phyloP scores from a whole-genome alignment of 164 flowering plant genomes.

The Cinnamomum micranthum region DNA sequence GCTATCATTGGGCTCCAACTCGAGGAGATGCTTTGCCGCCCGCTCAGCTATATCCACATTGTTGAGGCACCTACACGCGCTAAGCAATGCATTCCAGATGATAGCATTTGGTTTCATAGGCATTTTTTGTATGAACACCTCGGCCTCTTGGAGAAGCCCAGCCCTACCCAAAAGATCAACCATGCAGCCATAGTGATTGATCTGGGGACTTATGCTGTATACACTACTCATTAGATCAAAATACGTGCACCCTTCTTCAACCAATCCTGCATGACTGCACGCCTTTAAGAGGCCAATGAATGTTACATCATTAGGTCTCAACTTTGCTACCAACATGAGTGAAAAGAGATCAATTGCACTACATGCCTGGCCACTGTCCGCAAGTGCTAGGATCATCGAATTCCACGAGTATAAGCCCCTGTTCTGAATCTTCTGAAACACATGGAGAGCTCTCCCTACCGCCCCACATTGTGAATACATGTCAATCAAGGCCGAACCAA shows the following conservation, averaged over 20 bases:
- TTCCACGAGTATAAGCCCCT: constrained; percentile 30
- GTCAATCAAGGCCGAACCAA: constrained; percentile 19
- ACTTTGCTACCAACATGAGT: constrained; percentile 25
- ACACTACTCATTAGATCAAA: constrained; percentile 22
- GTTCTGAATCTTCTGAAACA: constrained; percentile 15
- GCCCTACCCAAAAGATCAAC: constrained; percentile 32
- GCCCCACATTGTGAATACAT: constrained; percentile 29
- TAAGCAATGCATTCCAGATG: constrained; percentile 23
- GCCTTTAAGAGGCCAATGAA: constrained; percentile 32
- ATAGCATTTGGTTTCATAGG: constrained; percentile 29
- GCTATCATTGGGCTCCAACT: constrained; percentile 24
- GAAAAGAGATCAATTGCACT: constrained; percentile 40
- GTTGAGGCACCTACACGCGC: constrained; percentile 26
- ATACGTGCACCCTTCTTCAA: constrained; percentile 18
- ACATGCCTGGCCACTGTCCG: constrained; percentile 45
- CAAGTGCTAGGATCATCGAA: constrained; percentile 44
- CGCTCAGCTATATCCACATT: constrained; percentile 24
- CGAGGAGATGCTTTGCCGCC: constrained; percentile 18
- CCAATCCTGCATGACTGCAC: constrained; percentile 28
- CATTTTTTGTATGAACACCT: constrained; percentile 21
- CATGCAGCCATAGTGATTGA: constrained; percentile 31
- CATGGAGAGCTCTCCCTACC: constrained; percentile 16
- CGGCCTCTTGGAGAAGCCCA: constrained; percentile 21
- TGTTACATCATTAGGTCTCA: constrained; percentile 34
- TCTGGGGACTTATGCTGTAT: constrained; percentile 21